These are phyloP conservation scores for Pleoardoris graminearum DNA, from an alignment of 2,329 filamentous ascomycete species.

Conservation along the genomic window DNA sequence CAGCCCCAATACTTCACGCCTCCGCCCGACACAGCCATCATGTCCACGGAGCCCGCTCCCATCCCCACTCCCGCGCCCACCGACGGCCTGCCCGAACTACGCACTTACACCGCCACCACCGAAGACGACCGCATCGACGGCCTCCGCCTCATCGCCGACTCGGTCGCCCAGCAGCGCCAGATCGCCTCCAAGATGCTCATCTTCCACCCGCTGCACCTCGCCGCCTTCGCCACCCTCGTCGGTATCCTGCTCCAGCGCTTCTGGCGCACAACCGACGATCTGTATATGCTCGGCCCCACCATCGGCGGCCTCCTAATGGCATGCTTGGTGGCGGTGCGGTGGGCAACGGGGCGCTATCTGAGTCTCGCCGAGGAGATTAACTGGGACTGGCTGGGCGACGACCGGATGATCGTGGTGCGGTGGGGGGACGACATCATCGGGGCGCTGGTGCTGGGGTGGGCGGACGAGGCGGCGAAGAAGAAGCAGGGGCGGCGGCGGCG, in stretches of 20 bases:
- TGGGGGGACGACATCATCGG: conserved; percentile 72
- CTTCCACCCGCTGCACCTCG: conserved; percentile 43
- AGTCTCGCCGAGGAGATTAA: conserved; percentile 63
- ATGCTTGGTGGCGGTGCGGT: conserved; percentile 65
- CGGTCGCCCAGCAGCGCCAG: conserved; percentile 79
- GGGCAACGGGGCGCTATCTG: conserved; percentile 64
- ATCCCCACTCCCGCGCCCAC: conserved; percentile 20
- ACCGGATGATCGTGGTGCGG: conserved; percentile 62
- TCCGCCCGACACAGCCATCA: conserved; percentile 37
- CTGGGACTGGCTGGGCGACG: conserved; percentile 64
- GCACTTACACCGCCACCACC: conserved; percentile 57
- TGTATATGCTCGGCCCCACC: conserved; percentile 61
- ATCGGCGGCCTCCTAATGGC: conserved; percentile 65
- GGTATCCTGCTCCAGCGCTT: conserved; percentile 47
- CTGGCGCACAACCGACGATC: conserved; percentile 51
- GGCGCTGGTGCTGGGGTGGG: conserved; percentile 68
- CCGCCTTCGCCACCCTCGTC: conserved; percentile 45
- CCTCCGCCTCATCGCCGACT: conserved; percentile 76
- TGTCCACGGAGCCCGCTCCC: conserved; percentile 39
- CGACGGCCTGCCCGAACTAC: conserved; percentile 59
- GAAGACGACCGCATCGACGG: conserved; percentile 67
- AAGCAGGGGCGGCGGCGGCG: conserved; percentile 54
- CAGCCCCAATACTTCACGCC: conserved; percentile 42
- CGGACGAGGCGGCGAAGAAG: conserved; percentile 53
- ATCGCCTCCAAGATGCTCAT: conserved; percentile 63